Percentiles rank a stretch among this genome's conserved stretches.
These are phyloP conservation scores for Oryza officinalis DNA, from an alignment of 176 grass and related monocot genomes.

Conservation along the genomic window DNA sequence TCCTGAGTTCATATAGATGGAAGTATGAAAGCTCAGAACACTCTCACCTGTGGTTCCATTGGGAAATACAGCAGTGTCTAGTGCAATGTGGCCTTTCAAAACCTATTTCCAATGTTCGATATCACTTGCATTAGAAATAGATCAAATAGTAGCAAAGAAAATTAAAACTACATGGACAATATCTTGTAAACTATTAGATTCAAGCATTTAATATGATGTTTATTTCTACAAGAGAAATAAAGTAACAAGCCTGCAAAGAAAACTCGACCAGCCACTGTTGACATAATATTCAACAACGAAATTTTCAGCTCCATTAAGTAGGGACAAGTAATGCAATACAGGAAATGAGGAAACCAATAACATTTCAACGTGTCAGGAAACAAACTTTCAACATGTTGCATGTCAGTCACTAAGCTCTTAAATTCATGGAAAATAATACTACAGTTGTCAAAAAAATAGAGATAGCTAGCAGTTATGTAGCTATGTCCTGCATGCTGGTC, in stretches of 20 bases:
- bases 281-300: not conserved
- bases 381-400: not conserved
- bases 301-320: not conserved
- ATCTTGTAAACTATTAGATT: conserved; percentile 11
- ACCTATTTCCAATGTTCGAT: conserved; percentile 54
- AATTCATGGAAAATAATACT: not conserved
- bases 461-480: not conserved
- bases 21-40: not conserved
- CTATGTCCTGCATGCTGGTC: not conserved
- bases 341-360: not conserved
- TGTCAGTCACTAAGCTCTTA: not conserved
- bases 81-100: conserved; percentile 82
- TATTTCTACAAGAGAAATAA: not conserved
- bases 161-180: not conserved
- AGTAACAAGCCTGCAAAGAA: conserved; percentile 1
- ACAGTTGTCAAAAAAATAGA: not conserved
- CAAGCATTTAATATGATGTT: not conserved
- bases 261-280: not conserved
- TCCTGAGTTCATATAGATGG: not conserved
- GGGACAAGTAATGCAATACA: not conserved
- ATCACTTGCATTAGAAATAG: conserved; percentile 23
- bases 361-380: not conserved
- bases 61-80: conserved; percentile 75
- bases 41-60: conserved; percentile 89
- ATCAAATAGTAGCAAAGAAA: conserved; percentile 1